These are phyloP conservation scores for Laetiporus sulphureus DNA, from an alignment of 1,284 basidiomycete species.

Conservation along the genomic window DNA sequence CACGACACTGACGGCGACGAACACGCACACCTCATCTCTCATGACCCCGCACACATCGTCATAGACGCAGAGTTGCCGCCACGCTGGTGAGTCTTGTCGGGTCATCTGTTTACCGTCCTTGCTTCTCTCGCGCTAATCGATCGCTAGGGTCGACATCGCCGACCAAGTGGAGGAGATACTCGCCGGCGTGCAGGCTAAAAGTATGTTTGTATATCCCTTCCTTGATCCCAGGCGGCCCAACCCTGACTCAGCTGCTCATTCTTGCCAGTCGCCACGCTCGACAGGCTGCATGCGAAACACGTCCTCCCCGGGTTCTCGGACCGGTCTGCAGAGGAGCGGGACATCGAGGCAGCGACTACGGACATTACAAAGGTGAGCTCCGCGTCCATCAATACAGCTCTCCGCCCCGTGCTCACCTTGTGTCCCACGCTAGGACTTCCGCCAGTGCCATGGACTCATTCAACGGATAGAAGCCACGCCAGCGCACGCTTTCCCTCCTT, in stretches of 20 bases:
- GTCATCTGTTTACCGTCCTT: not conserved
- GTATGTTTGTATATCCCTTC: slow-evolving; percentile 42
- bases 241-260: slow-evolving; percentile 1
- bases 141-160: slow-evolving; percentile 79
- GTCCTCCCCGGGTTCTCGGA: slow-evolving; percentile 95
- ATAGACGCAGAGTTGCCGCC: slow-evolving; percentile 47
- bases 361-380: slow-evolving; percentile 76
- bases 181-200: slow-evolving; percentile 64
- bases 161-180: slow-evolving; percentile 85
- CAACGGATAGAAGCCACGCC: slow-evolving; percentile 54
- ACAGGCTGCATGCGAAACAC: slow-evolving; percentile 94
- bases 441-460: slow-evolving; percentile 75
- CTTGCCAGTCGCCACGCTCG: slow-evolving; percentile 64
- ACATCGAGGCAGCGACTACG: slow-evolving; percentile 83
- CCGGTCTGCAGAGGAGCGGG: slow-evolving; percentile 86
- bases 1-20: slow-evolving; percentile 56
- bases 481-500: slow-evolving; percentile 35
- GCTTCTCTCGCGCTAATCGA: not conserved
- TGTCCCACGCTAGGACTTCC: slow-evolving; percentile 64
- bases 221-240: slow-evolving; percentile 11
- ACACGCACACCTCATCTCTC: slow-evolving; percentile 61
- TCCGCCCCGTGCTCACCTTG: slow-evolving; percentile 13
- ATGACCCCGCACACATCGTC: slow-evolving; percentile 36
- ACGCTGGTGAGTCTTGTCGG: slow-evolving; percentile 24
- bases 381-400: slow-evolving; percentile 1